A percentile compares a stretch with the other conserved stretches of the same genome.
Evolutionary conservation across 2,329 filamentous ascomycete species (phyloP).

Genomic region (Cladosporium sphaerospermum): DNA sequence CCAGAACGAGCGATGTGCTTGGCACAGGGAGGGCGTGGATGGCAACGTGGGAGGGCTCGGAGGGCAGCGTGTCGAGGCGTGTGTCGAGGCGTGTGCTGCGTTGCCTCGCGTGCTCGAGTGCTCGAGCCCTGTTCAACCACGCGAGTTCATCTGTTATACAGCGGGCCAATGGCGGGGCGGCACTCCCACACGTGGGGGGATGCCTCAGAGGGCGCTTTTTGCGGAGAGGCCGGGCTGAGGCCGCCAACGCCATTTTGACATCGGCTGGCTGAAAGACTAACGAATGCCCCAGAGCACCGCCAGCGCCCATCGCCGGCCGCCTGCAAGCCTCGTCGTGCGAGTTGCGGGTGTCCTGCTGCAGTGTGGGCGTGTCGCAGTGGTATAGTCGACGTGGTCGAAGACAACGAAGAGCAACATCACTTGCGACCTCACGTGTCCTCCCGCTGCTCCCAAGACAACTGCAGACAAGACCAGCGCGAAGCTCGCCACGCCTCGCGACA

Average conservation of each 20-base stretch:
- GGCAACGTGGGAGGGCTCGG: too few relatives aligned
- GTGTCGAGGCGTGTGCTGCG: too few relatives aligned
- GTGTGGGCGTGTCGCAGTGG: not conserved
- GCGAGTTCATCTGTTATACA: too few relatives aligned
- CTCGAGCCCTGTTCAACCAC: too few relatives aligned
- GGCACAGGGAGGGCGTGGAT: too few relatives aligned
- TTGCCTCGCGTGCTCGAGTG: too few relatives aligned
- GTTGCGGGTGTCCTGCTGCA: not conserved
- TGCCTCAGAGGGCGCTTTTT: not conserved
- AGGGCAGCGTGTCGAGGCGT: too few relatives aligned
- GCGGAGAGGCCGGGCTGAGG: too few relatives aligned
- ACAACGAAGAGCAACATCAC: too few relatives aligned
- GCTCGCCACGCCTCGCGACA: slow-evolving; percentile 2
- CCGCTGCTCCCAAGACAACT: not conserved
- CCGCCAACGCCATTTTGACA: slow-evolving; percentile 6
- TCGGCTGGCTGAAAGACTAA: slow-evolving; percentile 3
- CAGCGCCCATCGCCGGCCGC: not conserved
- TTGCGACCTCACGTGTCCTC: not conserved
- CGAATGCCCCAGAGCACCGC: not conserved
- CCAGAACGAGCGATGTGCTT: too few relatives aligned
- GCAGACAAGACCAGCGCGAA: not conserved
- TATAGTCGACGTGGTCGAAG: not conserved
- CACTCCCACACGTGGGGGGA: not conserved
- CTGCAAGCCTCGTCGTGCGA: not conserved
- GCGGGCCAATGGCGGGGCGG: not conserved